Base-by-base conservation (phyloP, 768 basidiomycete species). In the Lactarius vividus region DNA sequence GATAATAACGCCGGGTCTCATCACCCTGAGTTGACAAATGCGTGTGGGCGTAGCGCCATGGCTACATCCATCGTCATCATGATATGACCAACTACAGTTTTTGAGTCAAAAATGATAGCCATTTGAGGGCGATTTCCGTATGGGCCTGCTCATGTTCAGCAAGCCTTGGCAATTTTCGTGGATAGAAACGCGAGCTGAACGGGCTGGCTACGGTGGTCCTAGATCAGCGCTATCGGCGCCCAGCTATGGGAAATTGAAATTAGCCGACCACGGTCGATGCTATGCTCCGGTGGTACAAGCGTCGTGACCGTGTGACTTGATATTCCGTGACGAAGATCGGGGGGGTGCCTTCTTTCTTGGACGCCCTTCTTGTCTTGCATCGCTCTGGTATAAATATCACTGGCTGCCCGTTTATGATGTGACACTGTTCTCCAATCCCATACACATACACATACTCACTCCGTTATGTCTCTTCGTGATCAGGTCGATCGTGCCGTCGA, bases 381-480 rank as follows among this genome's bases (percentile, higher is more conserved):
- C 23, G 23, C 26, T 8, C 16, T 10, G 33, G 23, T 66, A 66
- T 66, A 66, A 66, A 62, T 66, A 66, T 57, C 59, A n/a, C 6
- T 31, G 39, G 44, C 59, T 37, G 57, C 46, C n/a, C 4, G 4
- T n/a, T n/a, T 13, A 23, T 16, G 3, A 56, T 40, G 52, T 46
- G 66, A 46, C 31, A 29, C 58, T 6, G 29, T 57, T 59, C n/a
- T 7, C n/a, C 16, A 58, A n/a, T 64, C 23, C n/a, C 23, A 33
- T 31, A 58, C 23, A 16, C 9, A 29, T 35, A n/a, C 46, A 46
- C 55, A 7, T 56, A 18, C 23, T 28, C 57, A 20, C 28, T 18
- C 26, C 42, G 26, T 16, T 15, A 64, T 64, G 66, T 37, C 52
- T 39, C 16, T 68, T 3, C 63, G 59, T n/a, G 49, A 15, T 56